phyloP scores from a whole-genome alignment of 208 protist species.

The Trypanosomatidae sp. region DNA sequence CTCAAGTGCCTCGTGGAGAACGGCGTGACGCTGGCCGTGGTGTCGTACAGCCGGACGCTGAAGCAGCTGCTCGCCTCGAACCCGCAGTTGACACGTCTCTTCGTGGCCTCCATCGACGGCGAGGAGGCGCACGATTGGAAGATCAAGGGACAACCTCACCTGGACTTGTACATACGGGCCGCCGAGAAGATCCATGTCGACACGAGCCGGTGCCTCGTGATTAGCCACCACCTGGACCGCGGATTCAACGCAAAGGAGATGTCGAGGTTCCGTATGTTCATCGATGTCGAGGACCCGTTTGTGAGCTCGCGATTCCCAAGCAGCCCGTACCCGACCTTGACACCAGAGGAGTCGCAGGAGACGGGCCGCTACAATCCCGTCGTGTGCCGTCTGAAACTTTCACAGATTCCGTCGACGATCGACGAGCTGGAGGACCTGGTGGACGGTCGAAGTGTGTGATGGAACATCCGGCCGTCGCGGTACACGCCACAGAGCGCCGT shows the following conservation, averaged over 20 bases:
- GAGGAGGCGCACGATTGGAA: slow-evolving; percentile 82
- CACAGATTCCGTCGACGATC: slow-evolving; percentile 62
- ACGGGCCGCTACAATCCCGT: slow-evolving; percentile 51
- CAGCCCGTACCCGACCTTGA: slow-evolving; percentile 53
- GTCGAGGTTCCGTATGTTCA: slow-evolving; percentile 83
- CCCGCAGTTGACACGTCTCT: slow-evolving; percentile 57
- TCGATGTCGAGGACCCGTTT: slow-evolving; percentile 89
- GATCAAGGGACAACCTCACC: slow-evolving; percentile 78
- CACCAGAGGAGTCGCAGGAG: slow-evolving; percentile 17
- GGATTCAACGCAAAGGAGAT: slow-evolving; percentile 65
- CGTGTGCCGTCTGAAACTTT: slow-evolving; percentile 52
- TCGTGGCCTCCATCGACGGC: slow-evolving; percentile 82
- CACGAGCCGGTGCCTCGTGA: slow-evolving; percentile 70
- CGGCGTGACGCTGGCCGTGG: slow-evolving; percentile 70
- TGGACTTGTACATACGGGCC: slow-evolving; percentile 75
- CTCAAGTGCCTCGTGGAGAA: slow-evolving; percentile 55
- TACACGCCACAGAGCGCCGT: not conserved
- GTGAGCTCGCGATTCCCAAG: slow-evolving; percentile 46
- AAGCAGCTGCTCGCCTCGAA: slow-evolving; percentile 58
- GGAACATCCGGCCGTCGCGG: too few species aligned
- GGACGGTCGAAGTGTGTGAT: slow-evolving; percentile 23
- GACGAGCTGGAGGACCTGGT: slow-evolving; percentile 85
- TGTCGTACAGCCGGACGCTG: slow-evolving; percentile 81
- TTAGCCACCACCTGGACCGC: slow-evolving; percentile 79
- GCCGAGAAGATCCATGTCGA: slow-evolving; percentile 89